Conservation (phyloP, 306 rosid genomes). For the Cucurbita pepo region DNA sequence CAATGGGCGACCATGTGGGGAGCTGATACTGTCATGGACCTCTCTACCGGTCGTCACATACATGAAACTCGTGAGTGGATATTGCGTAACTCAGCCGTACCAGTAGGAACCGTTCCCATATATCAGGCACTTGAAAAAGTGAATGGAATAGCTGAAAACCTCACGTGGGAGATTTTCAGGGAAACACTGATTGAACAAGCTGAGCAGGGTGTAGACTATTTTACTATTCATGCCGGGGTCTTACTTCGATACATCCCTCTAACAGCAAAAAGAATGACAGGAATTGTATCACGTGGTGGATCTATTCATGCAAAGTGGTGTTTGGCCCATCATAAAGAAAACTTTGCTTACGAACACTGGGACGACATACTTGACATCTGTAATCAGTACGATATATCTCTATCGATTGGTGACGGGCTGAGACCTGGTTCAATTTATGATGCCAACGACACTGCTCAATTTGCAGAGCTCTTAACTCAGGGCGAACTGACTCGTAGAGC, state of each 20-base stretch:
- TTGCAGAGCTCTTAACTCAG: slow-evolving; percentile 97
- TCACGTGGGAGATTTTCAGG: slow-evolving; percentile 77
- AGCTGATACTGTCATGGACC: slow-evolving; percentile 97
- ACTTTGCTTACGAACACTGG: slow-evolving; percentile 97
- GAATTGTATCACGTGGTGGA: slow-evolving; percentile 97
- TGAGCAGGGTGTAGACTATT: slow-evolving; percentile 98
- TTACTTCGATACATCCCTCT: slow-evolving; percentile 86
- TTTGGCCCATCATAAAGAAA: slow-evolving; percentile 90
- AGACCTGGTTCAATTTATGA: slow-evolving; percentile 99
- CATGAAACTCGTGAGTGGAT: slow-evolving; percentile 99
- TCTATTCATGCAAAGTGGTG: slow-evolving; percentile 99
- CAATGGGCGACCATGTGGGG: slow-evolving; percentile 99
- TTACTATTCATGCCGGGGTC: slow-evolving; percentile 98
- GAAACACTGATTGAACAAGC: slow-evolving; percentile 97
- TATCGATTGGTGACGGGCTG: slow-evolving; percentile 92
- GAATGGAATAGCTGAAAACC: slow-evolving; percentile 85
- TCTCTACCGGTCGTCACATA: slow-evolving; percentile 93
- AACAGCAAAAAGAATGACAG: slow-evolving; percentile 96
- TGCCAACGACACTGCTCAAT: slow-evolving; percentile 97
- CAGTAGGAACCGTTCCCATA: slow-evolving; percentile 96
- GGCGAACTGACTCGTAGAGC: slow-evolving; percentile 97
- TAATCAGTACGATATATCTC: slow-evolving; percentile 81
- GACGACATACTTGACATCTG: slow-evolving; percentile 97
- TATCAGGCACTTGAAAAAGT: slow-evolving; percentile 98
- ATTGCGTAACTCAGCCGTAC: slow-evolving; percentile 85